Evolutionary conservation across 805 yeast genomes (phyloP).

Genomic region (Saccharomycopsis sp.): DNA sequence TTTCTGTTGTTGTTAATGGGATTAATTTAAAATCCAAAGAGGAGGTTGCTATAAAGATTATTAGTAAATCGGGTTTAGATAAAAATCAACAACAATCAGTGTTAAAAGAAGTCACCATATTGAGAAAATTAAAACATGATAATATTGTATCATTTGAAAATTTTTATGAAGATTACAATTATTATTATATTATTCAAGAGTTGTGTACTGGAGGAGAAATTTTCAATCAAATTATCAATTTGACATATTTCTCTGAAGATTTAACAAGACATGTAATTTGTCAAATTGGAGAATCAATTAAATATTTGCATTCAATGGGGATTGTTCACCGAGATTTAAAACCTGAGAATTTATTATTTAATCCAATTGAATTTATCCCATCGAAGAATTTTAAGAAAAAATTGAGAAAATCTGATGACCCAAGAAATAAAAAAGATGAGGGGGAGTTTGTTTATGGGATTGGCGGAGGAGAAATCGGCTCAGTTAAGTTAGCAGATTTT

Average conservation of each 20-base stretch:
- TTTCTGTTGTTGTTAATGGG: conserved; percentile 67
- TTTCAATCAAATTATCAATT: conserved; percentile 59
- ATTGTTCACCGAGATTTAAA: conserved; percentile 80
- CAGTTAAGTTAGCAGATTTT: conserved; percentile 88
- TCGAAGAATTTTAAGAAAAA: conserved; percentile 24
- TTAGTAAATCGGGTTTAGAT: conserved; percentile 65
- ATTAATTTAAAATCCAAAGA: conserved; percentile 17
- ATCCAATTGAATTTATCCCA: conserved; percentile 50
- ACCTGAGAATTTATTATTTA: conserved; percentile 69
- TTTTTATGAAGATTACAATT: conserved; percentile 53
- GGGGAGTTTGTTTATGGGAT: conserved; percentile 73
- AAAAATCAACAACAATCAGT: conserved; percentile 59
- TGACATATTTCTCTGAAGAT: conserved; percentile 60
- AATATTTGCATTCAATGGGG: conserved; percentile 68
- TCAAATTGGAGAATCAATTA: conserved; percentile 58
- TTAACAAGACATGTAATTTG: conserved; percentile 54
- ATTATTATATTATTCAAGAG: conserved; percentile 68
- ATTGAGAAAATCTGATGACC: conserved; percentile 62
- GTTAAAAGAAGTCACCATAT: conserved; percentile 70
- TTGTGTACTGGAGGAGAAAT: conserved; percentile 73
- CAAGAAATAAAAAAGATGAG: conserved; percentile 68
- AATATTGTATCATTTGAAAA: conserved; percentile 60
- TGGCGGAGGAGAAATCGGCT: conserved; percentile 92
- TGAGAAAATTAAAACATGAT: conserved; percentile 58
- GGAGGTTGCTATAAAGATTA: conserved; percentile 48